Evolutionary conservation across 371 early-diverging fungal genomes (phyloP).

Genomic region (Globomyces sp.): DNA sequence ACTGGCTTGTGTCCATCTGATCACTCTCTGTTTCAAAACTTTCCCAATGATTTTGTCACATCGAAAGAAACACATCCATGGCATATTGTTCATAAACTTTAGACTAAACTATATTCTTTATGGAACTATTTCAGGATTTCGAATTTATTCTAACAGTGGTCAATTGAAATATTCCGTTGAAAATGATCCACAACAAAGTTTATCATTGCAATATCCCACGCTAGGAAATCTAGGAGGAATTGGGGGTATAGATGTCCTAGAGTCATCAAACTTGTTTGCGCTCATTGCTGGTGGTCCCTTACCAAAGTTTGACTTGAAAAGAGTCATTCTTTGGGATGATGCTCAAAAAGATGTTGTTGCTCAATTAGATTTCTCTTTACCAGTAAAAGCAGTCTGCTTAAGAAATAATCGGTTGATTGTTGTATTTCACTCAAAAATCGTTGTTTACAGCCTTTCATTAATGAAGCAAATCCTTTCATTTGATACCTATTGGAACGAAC

Average conservation of each 20-base stretch:
- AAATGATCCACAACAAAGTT: too few species aligned
- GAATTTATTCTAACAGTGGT: too few species aligned
- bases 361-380: slow-evolving; percentile 78
- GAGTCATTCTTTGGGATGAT: slow-evolving; percentile 60
- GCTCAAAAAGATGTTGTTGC: slow-evolving; percentile 66
- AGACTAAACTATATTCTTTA: too few species aligned
- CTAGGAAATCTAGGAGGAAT: slow-evolving; percentile 25
- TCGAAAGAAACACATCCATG: too few species aligned
- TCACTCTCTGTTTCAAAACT: too few species aligned
- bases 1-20: too few species aligned
- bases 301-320: slow-evolving; percentile 27
- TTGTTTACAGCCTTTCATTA: slow-evolving; percentile 71
- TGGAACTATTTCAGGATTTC: too few species aligned
- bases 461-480: slow-evolving; percentile 60
- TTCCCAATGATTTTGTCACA: too few species aligned
- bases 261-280: slow-evolving; percentile 35
- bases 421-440: slow-evolving; percentile 73
- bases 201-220: neutral
- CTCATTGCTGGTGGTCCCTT: slow-evolving; percentile 34
- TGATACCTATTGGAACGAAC: slow-evolving; percentile 13
- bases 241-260: slow-evolving; percentile 31
- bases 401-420: slow-evolving; percentile 84
- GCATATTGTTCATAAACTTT: too few species aligned
- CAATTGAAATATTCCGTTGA: too few species aligned
- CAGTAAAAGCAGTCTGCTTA: slow-evolving; percentile 78